These are phyloP conservation scores for Jackrogersella multiformis DNA, from an alignment of 495 filamentous ascomycete species.

Conservation along the genomic window DNA sequence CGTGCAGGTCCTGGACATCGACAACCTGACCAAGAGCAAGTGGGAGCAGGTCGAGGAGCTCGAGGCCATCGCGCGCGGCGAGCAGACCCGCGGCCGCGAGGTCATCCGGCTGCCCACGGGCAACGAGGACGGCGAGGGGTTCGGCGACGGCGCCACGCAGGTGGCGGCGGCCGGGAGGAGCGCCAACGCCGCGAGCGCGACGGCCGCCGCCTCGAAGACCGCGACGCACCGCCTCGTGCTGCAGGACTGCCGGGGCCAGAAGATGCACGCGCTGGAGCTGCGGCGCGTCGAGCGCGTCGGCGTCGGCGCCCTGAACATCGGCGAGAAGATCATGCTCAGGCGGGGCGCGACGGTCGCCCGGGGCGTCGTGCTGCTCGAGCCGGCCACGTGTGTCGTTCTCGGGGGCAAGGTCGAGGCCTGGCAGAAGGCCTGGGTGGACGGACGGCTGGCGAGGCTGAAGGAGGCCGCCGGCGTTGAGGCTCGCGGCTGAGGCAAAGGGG, in stretches of 20 bases:
- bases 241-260: constrained; percentile 78
- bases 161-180: constrained; percentile 30
- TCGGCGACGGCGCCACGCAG: constrained; percentile 6
- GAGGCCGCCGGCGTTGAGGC: constrained; percentile 60
- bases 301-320: constrained; percentile 73
- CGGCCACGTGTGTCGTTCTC: constrained; percentile 67
- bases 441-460: constrained; percentile 73
- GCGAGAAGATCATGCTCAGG: constrained; percentile 79
- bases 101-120: constrained; percentile 75
- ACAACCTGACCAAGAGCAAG: constrained; percentile 77
- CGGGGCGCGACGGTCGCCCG: constrained; percentile 71
- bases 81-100: constrained; percentile 81
- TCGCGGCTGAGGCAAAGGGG: background rate
- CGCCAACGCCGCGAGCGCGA: constrained; percentile 20
- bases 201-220: constrained; percentile 41
- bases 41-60: constrained; percentile 89
- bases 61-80: constrained; percentile 83
- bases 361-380: constrained; percentile 80
- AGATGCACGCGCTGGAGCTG: constrained; percentile 79
- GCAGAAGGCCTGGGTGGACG: constrained; percentile 79
- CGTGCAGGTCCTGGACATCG: constrained; percentile 85
- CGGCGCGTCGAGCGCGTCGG: constrained; percentile 69
- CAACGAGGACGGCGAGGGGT: constrained; percentile 36
- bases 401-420: constrained; percentile 88
- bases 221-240: constrained; percentile 83